Percentiles rank a stretch among this genome's conserved stretches.
These are phyloP conservation scores for Backusella liffmaniae DNA, from an alignment of 192 early-diverging fungal genomes.

Conservation along the genomic window DNA sequence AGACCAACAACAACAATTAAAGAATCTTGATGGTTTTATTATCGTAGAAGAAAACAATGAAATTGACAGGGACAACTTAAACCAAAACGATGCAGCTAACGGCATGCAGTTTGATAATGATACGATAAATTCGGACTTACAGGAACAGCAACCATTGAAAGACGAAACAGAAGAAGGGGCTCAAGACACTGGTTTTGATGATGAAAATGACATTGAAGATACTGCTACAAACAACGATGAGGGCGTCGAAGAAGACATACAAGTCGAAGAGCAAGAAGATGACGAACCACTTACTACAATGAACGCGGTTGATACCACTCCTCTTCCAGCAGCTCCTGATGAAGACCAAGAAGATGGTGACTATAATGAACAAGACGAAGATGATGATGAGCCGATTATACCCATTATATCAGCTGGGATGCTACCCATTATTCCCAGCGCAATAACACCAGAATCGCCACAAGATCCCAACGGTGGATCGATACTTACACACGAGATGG, in stretches of 20 bases:
- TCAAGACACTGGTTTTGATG: neutral
- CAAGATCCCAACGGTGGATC: neutral
- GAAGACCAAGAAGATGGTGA: neutral
- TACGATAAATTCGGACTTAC: neutral
- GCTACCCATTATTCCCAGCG: neutral
- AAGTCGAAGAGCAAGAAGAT: neutral
- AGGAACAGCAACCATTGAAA: neutral
- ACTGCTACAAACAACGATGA: neutral
- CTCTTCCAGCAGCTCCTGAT: neutral
- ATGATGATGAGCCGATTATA: neutral
- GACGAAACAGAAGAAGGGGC: neutral
- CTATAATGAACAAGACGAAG: neutral
- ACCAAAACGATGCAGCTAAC: neutral
- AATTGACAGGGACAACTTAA: neutral
- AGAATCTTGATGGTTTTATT: neutral
- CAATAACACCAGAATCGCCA: neutral
- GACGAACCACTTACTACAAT: neutral
- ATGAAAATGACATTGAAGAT: neutral
- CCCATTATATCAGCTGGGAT: neutral
- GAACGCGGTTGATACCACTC: neutral
- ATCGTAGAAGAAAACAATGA: slow-evolving; percentile 1
- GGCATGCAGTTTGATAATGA: neutral
- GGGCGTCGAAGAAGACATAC: neutral
- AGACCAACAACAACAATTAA: neutral
- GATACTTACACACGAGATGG: neutral